Evolutionary conservation across 1,139 yeast species (phyloP).

Genomic region (Taphrina sp.): DNA sequence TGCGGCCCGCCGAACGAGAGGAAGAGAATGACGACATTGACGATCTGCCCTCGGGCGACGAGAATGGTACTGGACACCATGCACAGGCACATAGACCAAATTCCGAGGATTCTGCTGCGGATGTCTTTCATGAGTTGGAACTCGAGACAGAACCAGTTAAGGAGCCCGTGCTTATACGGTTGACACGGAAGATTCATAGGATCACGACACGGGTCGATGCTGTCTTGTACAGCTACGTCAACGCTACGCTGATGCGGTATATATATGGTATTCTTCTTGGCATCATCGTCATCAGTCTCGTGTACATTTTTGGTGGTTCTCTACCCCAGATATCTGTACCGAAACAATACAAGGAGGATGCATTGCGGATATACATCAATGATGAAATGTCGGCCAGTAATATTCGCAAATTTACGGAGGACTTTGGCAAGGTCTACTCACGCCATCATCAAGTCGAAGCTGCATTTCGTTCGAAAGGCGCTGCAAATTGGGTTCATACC

Average conservation of each 20-base stretch:
- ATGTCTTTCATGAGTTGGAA: conserved; percentile 17
- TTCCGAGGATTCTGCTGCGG: conserved; percentile 15
- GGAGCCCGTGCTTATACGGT: conserved; percentile 24
- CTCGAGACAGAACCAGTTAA: conserved; percentile 11
- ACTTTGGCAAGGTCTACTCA: conserved; percentile 1
- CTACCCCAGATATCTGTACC: conserved; percentile 6
- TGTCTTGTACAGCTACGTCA: conserved; percentile 16
- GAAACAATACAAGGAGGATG: conserved; percentile 21
- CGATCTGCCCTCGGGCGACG: not conserved
- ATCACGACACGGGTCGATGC: conserved; percentile 12
- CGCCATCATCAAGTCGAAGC: conserved; percentile 12
- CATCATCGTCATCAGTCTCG: conserved; percentile 9
- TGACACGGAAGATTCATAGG: conserved; percentile 5
- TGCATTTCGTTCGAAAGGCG: not conserved
- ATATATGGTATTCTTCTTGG: conserved; percentile 25
- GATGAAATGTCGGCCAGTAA: conserved; percentile 8
- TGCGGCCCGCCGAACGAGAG: not conserved
- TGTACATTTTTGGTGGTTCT: conserved; percentile 29
- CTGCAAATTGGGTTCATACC: conserved; percentile 19
- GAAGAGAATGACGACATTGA: not conserved
- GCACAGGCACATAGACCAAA: conserved; percentile 16
- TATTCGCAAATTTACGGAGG: conserved; percentile 2
- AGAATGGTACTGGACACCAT: conserved; percentile 7
- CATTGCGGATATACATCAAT: conserved; percentile 20
- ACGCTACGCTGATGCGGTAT: conserved; percentile 25